Conservation (phyloP, 305 asterid genomes). For the Solanum hybrid region DNA sequence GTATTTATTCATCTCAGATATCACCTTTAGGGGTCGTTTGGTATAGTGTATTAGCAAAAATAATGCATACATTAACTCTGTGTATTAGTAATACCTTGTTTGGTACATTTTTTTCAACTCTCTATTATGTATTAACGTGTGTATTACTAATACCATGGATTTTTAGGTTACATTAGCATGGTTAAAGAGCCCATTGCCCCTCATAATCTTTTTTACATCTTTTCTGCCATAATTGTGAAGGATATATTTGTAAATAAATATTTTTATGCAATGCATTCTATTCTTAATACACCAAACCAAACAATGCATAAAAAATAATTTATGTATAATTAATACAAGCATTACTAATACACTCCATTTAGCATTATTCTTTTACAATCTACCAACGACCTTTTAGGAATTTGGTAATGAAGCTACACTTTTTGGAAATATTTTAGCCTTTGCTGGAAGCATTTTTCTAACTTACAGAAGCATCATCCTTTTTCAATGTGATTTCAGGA, state of each 20-base stretch:
- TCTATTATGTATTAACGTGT: not conserved
- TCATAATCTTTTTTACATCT: not conserved
- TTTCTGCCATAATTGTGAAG: not conserved
- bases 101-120: not conserved
- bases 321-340: not conserved
- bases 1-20: not conserved
- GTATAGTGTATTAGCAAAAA: not conserved
- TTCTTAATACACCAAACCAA: not conserved
- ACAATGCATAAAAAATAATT: not conserved
- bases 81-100: not conserved
- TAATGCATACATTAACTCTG: not conserved
- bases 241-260: not conserved
- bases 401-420: not conserved
- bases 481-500: conserved; percentile 35
- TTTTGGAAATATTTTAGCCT: not conserved
- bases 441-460: not conserved
- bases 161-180: not conserved
- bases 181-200: not conserved
- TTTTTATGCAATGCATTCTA: not conserved
- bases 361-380: not conserved
- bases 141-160: not conserved
- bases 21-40: not conserved
- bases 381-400: not conserved
- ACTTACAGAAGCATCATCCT: not conserved
- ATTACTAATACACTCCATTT: not conserved